Conservation (phyloP, 305 asterid species). For the Rubia tinctorum region DNA sequence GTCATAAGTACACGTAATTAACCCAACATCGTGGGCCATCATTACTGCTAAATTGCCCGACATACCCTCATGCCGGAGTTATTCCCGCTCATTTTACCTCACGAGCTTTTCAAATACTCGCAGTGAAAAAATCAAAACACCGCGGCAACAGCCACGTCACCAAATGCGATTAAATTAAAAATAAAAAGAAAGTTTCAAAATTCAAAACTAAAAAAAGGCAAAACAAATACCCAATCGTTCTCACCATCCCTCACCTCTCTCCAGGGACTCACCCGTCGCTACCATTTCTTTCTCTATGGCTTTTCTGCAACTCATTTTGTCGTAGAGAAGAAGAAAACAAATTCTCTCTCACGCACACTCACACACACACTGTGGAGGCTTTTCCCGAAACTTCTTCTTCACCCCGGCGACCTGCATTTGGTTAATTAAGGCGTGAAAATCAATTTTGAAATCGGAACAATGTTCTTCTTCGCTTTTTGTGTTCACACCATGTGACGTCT, state of each 20-base stretch:
- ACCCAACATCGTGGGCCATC: not conserved
- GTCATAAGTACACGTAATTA: too few relatives aligned
- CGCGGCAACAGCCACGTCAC: conserved; percentile 25
- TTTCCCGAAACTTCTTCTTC: conserved; percentile 34
- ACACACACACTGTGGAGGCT: not conserved
- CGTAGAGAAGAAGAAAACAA: conserved; percentile 51
- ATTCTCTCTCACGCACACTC: conserved; percentile 17
- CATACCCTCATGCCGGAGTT: conserved; percentile 29
- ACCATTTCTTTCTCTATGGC: conserved; percentile 19
- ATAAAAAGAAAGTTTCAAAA: conserved; percentile 28
- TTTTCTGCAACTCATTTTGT: conserved; percentile 46
- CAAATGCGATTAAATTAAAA: not conserved
- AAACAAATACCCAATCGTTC: conserved; percentile 35
- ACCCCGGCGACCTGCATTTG: conserved; percentile 32
- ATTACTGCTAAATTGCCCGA: conserved; percentile 17
- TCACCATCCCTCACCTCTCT: conserved; percentile 28
- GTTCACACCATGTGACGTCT: conserved; percentile 76
- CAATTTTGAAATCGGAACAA: conserved; percentile 30
- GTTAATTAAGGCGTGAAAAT: conserved; percentile 35
- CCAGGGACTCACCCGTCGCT: conserved; percentile 27
- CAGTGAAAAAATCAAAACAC: conserved; percentile 17
- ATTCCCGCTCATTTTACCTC: conserved; percentile 48
- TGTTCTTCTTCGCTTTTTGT: conserved; percentile 41
- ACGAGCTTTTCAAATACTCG: conserved; percentile 28
- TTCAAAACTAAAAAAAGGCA: conserved; percentile 23